Base-by-base conservation (phyloP, 2,329 filamentous ascomycete species). In the Diaporthe aspalathi region DNA sequence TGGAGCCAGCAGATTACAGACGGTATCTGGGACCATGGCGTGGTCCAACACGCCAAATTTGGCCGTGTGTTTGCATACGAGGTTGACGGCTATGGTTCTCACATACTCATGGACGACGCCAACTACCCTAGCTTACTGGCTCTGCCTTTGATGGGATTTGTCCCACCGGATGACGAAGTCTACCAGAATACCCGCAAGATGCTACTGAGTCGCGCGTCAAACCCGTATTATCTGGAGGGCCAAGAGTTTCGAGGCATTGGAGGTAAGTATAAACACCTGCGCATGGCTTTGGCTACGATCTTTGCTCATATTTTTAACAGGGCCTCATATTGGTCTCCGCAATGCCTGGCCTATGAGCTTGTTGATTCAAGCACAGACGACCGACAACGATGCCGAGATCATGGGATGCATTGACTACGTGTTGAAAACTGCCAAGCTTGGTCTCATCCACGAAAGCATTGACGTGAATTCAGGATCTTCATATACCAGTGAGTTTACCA, bases 311-410 rank as follows among this genome's bases (percentile, higher is more conserved):
- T n/a, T n/a, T 45, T 20, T 3, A 22, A 20, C 35, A 85, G 88
- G 88, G 5, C 89, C 89, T 8, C 90, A 90, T 77, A 92, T 98
- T 75, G 96, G 96, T 0, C 83, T 97, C n/a, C 85, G 89, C 76
- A 93, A 97, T 75, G 96, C 95, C 9, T 99, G 96, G 96, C 96
- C 96, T 0, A 98, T 99, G 94, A 96, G 93, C 79, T 84, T 98
- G 73, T 86, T 99, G 11, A 89, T 98, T 24, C 95, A 98, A 81
- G 94, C 94, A 3, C 94, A 96, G 87, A 99, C 96, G 0, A 92
- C 91, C 7, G 88, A 95, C 65, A 87, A 95, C 70, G 95, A 97
- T 73, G 85, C 87, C 0, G 96, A 99, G 83, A 98, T 99, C 74
- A 84, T 82, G 72, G 86, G 89, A 62, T 93, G 92, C 73, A 81